Evolutionary conservation across 306 rosid genomes (phyloP), one percentile per base, ranked within the genome.

Genomic region (Acmispon strigosus): DNA sequence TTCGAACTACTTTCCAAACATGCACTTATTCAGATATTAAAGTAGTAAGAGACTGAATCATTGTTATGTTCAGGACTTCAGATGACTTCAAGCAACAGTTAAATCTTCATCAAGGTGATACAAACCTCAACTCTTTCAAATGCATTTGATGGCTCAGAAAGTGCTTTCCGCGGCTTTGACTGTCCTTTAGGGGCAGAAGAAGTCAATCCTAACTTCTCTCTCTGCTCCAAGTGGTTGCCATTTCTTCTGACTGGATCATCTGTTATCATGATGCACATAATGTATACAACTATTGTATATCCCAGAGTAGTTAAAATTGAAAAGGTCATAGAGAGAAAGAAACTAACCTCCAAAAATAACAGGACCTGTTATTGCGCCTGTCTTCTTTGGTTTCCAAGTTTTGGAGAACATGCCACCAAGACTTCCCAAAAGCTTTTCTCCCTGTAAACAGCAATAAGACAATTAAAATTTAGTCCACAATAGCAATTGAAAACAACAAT

Each of bases 351-450:
- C 68, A 70, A 53, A 61, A 53, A 85, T 62, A 58, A 83, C 71
- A 74, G 98, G 98, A 71, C 98, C 98, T 7, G 16, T 76, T 61
- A 93, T 87, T n/a, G 78, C 18, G 11, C 89, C 89, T 9, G 85
- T 84, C 82, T 89, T 90, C 88, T 93, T 90, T 58, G 97, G 97
- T 71, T 90, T 93, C 98, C 98, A 93, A 22, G 98, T 93, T 84
- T 84, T 93, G 15, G 98, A 93, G 84, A 93, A 93, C 39, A 93
- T 83, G 64, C 98, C 98, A 15, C 98, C 98, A 49, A 90, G 96
- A 82, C 81, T 90, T 78, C 98, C 98, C 80, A 93, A 78, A 77
- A 90, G 94, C 76, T 88, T 93, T 86, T 93, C 97, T 37, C 97
- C 92, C 98, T 93, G 87, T 36, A 75, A 73, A 64, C 59, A 80